Evolutionary conservation across 2,329 filamentous ascomycete genomes (phyloP).

Genomic region (Aspergillus oerlinghausenensis): DNA sequence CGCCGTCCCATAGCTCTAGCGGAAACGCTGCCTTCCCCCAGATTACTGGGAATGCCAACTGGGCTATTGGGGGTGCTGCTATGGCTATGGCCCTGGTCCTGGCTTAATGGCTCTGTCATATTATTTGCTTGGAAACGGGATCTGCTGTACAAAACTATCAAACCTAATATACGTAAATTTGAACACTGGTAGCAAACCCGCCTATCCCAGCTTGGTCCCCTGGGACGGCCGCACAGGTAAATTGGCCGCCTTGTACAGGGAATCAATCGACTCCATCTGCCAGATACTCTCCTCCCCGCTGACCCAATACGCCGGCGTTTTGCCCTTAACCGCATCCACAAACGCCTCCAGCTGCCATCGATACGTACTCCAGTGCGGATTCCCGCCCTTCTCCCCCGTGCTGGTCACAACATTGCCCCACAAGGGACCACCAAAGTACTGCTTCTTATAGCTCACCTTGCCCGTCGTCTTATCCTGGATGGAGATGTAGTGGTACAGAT

Average conservation of each 20-base stretch:
- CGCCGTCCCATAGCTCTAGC: conserved; percentile 6
- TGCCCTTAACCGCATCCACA: conserved; percentile 41
- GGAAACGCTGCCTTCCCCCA: conserved; percentile 21
- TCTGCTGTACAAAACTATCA: background rate
- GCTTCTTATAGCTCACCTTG: conserved; percentile 19
- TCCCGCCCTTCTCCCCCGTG: conserved; percentile 18
- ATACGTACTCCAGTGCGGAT: conserved; percentile 44
- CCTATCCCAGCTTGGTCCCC: background rate
- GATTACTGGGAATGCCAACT: conserved; percentile 15
- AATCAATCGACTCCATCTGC: conserved; percentile 36
- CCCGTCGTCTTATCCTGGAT: conserved; percentile 27
- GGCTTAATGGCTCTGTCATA: conserved; percentile 12
- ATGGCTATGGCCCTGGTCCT: conserved; percentile 24
- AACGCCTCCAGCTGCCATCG: conserved; percentile 48
- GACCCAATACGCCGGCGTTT: conserved; percentile 34
- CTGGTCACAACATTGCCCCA: conserved; percentile 28
- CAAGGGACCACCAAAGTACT: conserved; percentile 24
- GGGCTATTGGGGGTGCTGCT: conserved; percentile 24
- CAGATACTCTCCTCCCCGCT: conserved; percentile 40
- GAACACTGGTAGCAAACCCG: too few species aligned
- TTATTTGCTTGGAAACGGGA: background rate
- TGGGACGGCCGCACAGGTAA: conserved; percentile 13
- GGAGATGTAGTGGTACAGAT: conserved; percentile 31
- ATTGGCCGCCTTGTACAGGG: conserved; percentile 18
- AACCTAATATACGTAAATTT: background rate